Base-by-base conservation (phyloP, 176 grass and related monocot species). In the Aegilops speltoides region DNA sequence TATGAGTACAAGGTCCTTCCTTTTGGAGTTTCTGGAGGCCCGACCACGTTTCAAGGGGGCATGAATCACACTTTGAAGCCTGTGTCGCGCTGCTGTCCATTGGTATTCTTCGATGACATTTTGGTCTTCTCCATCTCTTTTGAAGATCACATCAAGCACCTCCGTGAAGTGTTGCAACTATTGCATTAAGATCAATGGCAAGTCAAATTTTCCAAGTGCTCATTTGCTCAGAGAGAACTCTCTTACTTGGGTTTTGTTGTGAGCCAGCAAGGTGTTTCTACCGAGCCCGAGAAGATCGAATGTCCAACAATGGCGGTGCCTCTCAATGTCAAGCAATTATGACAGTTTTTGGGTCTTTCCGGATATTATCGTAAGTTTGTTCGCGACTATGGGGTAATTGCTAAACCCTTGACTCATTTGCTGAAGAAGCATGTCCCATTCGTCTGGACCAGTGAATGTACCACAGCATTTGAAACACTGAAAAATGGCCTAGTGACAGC, bases 141-240 rank as follows among this genome's bases (percentile, higher is more conserved):
- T 12, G 1, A 12, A 0, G 25, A 13, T 13, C 63, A 65, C 5
- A 1, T 65, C 4, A 15, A 4, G 1, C 26, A 66, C 6, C 5
- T 66, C 0, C 3, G 5, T 0, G 25, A 31, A 2, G 10, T 31
- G 0, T 16, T 66, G 24, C 20, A 26, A 1, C 2, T 45, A 0
- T 66, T 31, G 12, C 1, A 3, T 0, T 0, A 16, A 0, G 64
- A 66, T 16, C 10, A 66, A 1, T 66, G 64, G 64, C 23, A 66
- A 0, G 1, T 66, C 7, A 59, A 59, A 8, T 0, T 0, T 3
- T 59, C 56, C 0, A 59, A 59, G 2, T n/a, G 56, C 20, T 66
- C 64, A 0, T 66, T 66, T 66, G 64, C 9, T 2, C 25, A 66
- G 64, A 3, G 4, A 0, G 3, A 11, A 4, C 4, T 66, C 2